phyloP scores from a whole-genome alignment of 1,139 yeast species.

The Geotrichum siamense region DNA sequence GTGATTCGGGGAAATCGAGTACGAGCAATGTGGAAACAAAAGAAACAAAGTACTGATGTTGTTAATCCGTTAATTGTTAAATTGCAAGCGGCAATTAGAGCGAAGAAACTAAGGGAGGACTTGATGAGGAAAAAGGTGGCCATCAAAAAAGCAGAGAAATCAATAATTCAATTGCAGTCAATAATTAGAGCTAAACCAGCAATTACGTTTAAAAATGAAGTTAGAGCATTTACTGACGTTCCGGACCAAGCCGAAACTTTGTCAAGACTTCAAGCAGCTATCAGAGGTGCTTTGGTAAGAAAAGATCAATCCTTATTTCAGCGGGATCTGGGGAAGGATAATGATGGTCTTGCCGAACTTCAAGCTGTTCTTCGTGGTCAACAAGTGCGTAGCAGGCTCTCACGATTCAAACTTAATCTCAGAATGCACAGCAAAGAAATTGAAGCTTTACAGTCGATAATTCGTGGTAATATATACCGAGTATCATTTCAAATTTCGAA shows the following conservation, averaged over 20 bases:
- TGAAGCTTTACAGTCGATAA: conserved; percentile 20
- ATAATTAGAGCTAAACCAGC: conserved; percentile 27
- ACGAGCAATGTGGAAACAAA: conserved; percentile 4
- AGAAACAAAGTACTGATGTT: not conserved
- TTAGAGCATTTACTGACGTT: conserved; percentile 1
- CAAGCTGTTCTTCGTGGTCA: conserved; percentile 22
- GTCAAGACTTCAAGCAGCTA: conserved; percentile 38
- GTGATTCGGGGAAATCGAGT: conserved; percentile 18
- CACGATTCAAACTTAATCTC: conserved; percentile 8
- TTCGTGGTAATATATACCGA: conserved; percentile 20
- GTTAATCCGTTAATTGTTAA: conserved; percentile 7
- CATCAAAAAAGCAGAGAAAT: conserved; percentile 4
- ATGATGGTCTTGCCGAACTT: conserved; percentile 4
- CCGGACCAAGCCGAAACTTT: conserved; percentile 20
- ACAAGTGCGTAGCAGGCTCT: conserved; percentile 14
- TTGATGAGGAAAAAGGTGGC: conserved; percentile 5
- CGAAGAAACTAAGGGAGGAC: conserved; percentile 12
- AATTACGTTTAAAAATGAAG: conserved; percentile 4
- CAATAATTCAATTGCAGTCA: conserved; percentile 46
- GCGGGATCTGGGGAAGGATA: conserved; percentile 6
- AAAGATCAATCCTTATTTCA: conserved; percentile 14
- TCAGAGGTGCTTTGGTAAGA: conserved; percentile 35
- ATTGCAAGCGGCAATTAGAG: conserved; percentile 16
- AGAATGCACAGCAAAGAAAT: conserved; percentile 13
- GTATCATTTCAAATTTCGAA: not conserved